phyloP scores from a whole-genome alignment of 768 basidiomycete genomes.

The Mycena rebaudengoi region DNA sequence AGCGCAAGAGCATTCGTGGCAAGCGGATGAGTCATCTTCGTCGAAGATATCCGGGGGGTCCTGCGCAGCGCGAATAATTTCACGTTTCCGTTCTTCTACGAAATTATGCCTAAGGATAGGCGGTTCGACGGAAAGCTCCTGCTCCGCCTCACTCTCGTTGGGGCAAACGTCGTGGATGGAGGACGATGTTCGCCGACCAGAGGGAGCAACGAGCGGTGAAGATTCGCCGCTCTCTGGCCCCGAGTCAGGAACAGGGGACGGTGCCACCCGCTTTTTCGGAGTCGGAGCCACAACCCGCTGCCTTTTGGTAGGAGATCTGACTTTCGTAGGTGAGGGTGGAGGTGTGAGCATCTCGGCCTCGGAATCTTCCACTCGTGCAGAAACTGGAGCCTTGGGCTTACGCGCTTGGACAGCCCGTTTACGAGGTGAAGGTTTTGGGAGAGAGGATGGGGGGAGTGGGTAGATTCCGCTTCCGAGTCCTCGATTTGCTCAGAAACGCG shows the following conservation, averaged over 20 bases:
- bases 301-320: conserved; percentile 7
- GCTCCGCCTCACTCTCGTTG: too few relatives aligned
- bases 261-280: background rate
- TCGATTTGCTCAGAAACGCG: too few relatives aligned
- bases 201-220: background rate
- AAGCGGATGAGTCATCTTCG: conserved; percentile 45
- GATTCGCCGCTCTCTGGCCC: conserved; percentile 3
- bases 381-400: background rate
- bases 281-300: too few relatives aligned
- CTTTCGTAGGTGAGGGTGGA: background rate
- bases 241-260: conserved; percentile 21
- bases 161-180: too few relatives aligned
- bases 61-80: conserved; percentile 31
- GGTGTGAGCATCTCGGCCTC: too few relatives aligned
- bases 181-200: background rate
- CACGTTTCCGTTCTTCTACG: conserved; percentile 66
- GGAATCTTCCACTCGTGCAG: too few relatives aligned
- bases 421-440: too few relatives aligned
- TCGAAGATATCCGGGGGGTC: conserved; percentile 32
- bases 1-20: conserved; percentile 62
- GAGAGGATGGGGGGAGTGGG: too few relatives aligned
- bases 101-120: conserved; percentile 49
- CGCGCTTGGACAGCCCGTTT: too few relatives aligned
- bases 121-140: conserved; percentile 12
- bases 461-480: too few relatives aligned